Conservation (phyloP, 2,329 filamentous ascomycete species). For the Setomelanomma holmii region DNA sequence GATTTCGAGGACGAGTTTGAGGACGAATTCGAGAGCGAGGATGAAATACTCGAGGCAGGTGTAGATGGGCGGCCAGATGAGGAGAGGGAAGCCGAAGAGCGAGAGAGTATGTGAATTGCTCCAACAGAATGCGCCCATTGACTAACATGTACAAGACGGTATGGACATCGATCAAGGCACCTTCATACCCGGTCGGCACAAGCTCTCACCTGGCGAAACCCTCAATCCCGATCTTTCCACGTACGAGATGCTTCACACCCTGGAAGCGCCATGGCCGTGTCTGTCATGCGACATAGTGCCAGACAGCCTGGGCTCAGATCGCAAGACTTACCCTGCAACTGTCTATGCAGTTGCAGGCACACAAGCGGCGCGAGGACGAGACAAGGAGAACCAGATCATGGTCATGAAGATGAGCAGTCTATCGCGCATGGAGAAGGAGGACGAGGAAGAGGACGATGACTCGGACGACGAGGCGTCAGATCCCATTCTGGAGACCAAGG, state of each 20-base stretch:
- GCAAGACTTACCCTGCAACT: constrained; percentile 92
- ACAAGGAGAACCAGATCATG: constrained; percentile 91
- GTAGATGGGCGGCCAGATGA: constrained; percentile 92
- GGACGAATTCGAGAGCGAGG: constrained; percentile 87
- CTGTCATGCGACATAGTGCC: constrained; percentile 92
- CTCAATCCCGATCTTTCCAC: constrained; percentile 91
- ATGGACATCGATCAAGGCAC: constrained; percentile 96
- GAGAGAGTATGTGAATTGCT: constrained; percentile 60
- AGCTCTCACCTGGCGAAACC: constrained; percentile 88
- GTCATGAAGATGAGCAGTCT: constrained; percentile 95
- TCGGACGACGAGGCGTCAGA: constrained; percentile 75
- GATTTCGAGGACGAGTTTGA: constrained; percentile 97
- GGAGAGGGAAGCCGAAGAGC: constrained; percentile 89
- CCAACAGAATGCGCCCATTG: constrained; percentile 20
- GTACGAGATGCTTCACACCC: constrained; percentile 95
- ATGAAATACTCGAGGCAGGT: constrained; percentile 92
- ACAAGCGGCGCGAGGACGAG: constrained; percentile 77
- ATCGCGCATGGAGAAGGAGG: constrained; percentile 83
- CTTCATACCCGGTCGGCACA: constrained; percentile 94
- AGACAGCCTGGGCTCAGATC: constrained; percentile 85
- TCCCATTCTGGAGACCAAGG: constrained; percentile 90
- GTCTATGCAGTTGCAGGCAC: constrained; percentile 95
- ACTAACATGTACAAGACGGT: constrained; percentile 58
- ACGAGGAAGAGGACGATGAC: constrained; percentile 72
- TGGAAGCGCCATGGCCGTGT: constrained; percentile 96